Percentiles rank a stretch among this genome's conserved stretches.
Conservation (phyloP, 371 early-diverging fungal genomes). For the Lichtheimia ornata region DNA sequence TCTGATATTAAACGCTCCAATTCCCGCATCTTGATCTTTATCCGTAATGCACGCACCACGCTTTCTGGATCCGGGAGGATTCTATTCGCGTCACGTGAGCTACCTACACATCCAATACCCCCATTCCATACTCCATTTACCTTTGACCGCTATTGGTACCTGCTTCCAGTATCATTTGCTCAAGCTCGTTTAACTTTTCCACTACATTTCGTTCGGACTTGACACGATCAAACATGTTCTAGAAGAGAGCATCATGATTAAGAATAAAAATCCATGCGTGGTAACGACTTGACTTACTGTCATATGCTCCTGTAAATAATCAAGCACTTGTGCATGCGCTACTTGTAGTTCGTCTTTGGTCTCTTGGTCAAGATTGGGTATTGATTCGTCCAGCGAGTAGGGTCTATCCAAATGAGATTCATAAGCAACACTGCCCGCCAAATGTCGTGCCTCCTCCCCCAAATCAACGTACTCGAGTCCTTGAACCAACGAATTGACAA, state of each 20-base stretch:
- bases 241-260: no score
- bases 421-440: not conserved
- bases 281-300: not conserved
- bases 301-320: not conserved
- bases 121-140: not conserved
- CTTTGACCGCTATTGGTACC: not conserved
- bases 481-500: not conserved
- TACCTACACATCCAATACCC: not conserved
- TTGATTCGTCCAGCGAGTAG: not conserved
- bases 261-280: not conserved
- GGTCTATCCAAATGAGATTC: not conserved
- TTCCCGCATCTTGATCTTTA: constrained; percentile 15
- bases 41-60: constrained; percentile 11
- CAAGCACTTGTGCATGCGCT: constrained; percentile 2
- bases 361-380: not conserved
- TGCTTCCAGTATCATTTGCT: not conserved
- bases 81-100: not conserved
- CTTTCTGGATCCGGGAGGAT: constrained; percentile 10
- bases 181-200: constrained; percentile 6
- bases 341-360: not conserved
- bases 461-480: not conserved
- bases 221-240: constrained; percentile 9
- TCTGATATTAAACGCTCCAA: constrained; percentile 5
- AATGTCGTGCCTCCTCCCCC: not conserved
- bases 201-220: not conserved